phyloP scores from a whole-genome alignment of 2,329 filamentous ascomycete species.

The Huntiella bhutanensis region DNA sequence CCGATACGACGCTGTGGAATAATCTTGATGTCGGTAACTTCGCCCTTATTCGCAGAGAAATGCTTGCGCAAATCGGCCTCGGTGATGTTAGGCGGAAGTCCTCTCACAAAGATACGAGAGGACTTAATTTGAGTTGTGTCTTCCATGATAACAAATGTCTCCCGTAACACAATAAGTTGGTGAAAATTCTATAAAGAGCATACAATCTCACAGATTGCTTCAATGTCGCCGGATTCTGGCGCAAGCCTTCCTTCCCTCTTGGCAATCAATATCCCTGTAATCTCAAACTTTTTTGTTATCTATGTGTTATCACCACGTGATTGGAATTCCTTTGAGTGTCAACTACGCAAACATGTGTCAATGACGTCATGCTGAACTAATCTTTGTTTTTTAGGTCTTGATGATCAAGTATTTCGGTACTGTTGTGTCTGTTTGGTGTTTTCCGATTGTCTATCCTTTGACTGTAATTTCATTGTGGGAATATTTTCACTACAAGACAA shows the following conservation, averaged over 20 bases:
- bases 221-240: too few relatives aligned
- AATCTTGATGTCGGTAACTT: conserved; percentile 82
- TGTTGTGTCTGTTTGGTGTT: too few relatives aligned
- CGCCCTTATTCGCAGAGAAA: conserved; percentile 53
- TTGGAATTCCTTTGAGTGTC: background rate
- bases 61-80: conserved; percentile 78
- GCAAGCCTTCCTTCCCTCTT: too few relatives aligned
- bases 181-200: background rate
- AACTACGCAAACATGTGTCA: background rate
- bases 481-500: too few relatives aligned
- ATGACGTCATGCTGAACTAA: background rate
- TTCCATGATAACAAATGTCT: conserved; percentile 3
- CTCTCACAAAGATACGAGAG: conserved; percentile 61
- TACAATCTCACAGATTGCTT: too few relatives aligned
- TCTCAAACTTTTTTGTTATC: conserved; percentile 12
- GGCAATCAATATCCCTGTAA: background rate
- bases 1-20: conserved; percentile 80
- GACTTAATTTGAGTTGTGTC: conserved; percentile 24
- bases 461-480: too few relatives aligned
- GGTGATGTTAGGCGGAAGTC: conserved; percentile 67
- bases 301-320: conserved; percentile 13
- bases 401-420: too few relatives aligned
- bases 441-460: too few relatives aligned
- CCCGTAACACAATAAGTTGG: background rate
- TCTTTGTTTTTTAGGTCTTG: too few relatives aligned